Conservation (phyloP, 1,139 yeast species). For the Debaryomyces singareniensis region DNA sequence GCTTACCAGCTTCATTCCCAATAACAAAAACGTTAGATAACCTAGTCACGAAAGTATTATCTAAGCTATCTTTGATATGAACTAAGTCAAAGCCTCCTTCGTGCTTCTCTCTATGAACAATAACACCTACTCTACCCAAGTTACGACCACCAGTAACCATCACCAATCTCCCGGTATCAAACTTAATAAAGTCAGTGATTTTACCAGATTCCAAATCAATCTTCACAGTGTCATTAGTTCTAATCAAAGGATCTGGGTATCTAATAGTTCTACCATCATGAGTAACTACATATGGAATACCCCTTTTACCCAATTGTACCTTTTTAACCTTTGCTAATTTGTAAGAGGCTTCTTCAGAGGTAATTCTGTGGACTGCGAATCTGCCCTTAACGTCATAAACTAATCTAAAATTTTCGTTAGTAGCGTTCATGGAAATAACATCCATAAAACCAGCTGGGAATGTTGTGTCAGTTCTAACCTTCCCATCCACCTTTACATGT, state of each 20-base stretch:
- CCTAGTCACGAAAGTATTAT: slow-evolving; percentile 95
- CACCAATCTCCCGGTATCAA: slow-evolving; percentile 86
- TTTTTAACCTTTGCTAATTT: slow-evolving; percentile 93
- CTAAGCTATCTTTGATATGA: slow-evolving; percentile 92
- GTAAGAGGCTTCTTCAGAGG: slow-evolving; percentile 94
- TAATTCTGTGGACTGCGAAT: slow-evolving; percentile 96
- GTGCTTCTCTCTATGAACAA: slow-evolving; percentile 95
- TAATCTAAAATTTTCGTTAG: slow-evolving; percentile 97
- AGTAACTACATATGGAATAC: slow-evolving; percentile 92
- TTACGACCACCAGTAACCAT: slow-evolving; percentile 98
- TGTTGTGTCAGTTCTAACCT: slow-evolving; percentile 95
- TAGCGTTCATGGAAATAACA: slow-evolving; percentile 87
- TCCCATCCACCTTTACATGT: slow-evolving; percentile 83
- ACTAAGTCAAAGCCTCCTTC: slow-evolving; percentile 98
- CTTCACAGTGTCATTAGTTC: slow-evolving; percentile 93
- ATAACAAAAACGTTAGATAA: slow-evolving; percentile 87
- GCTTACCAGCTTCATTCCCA: slow-evolving; percentile 93
- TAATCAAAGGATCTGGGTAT: slow-evolving; percentile 94
- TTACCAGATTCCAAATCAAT: slow-evolving; percentile 89
- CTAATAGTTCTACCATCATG: slow-evolving; percentile 98
- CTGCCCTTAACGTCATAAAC: slow-evolving; percentile 96
- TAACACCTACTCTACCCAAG: slow-evolving; percentile 97
- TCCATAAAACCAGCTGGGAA: slow-evolving; percentile 99
- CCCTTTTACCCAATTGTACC: slow-evolving; percentile 93
- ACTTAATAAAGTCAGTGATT: slow-evolving; percentile 80